A percentile compares a stretch with the other conserved stretches of the same genome.
Conservation (phyloP, 2,329 filamentous ascomycete genomes). For the Arthrobotrys pseudoclavata region DNA sequence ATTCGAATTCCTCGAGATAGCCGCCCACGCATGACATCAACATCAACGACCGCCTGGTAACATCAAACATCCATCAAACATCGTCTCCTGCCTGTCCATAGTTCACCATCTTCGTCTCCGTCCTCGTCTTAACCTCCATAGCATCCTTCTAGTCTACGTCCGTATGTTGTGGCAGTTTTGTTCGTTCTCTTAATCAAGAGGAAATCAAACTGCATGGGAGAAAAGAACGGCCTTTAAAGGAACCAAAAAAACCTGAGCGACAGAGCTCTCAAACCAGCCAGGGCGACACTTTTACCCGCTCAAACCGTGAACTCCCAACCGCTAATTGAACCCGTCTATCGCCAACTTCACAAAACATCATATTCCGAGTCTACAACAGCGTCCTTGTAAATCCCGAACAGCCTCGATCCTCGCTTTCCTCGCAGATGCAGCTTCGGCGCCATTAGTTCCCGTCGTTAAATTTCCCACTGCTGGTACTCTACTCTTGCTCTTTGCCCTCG, state of each 20-base stretch:
- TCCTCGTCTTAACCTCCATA: not conserved
- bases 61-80: conserved; percentile 2
- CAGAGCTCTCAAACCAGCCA: conserved; percentile 19
- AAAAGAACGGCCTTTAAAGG: conserved; percentile 1
- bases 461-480: not conserved
- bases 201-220: conserved; percentile 1
- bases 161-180: not conserved
- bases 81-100: not conserved
- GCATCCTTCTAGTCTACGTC: not conserved
- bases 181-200: not conserved
- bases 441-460: conserved; percentile 25
- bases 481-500: conserved; percentile 21
- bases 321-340: conserved; percentile 14
- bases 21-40: conserved; percentile 8
- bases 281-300: conserved; percentile 32
- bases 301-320: conserved; percentile 40
- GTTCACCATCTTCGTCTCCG: not conserved
- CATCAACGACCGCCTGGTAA: not conserved
- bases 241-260: not conserved
- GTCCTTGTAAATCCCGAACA: conserved; percentile 12
- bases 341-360: conserved; percentile 6
- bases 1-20: not conserved
- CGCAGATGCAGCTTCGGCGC: conserved; percentile 26
- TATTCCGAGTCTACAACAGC: not conserved
- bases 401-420: conserved; percentile 20